Evolutionary conservation across 2,329 filamentous ascomycete genomes (phyloP), one percentile per base, ranked within the genome.

Genomic region (Aureobasidium melanogenum): DNA sequence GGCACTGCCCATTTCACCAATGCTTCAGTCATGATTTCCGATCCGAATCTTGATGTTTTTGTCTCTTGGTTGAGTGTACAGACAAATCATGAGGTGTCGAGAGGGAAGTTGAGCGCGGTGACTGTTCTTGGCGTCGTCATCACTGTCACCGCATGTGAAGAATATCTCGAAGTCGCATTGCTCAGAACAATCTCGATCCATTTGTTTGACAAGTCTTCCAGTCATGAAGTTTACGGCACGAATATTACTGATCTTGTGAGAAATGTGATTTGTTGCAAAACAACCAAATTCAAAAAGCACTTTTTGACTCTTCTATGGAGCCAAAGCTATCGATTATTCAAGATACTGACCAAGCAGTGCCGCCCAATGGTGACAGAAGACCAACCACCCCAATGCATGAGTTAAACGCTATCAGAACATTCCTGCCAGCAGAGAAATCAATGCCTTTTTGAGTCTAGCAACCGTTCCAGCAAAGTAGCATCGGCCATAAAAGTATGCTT

Each of bases 1-100:
- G 87, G 80, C 43, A 86, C 69, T 30, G 85, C 84, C 85, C 85
- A 87, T 14, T 65, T 58, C 26, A 69, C 64, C 26, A 73, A 60
- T 28, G 68, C 60, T 34, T 69, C 64, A 64, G 71, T 70, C 43
- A 44, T 54, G 22, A 17, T 34, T 30, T 34, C 9, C 22, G 15
- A 28, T 36, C 4, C 8, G 12, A 8, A 17, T 30, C 19, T 28
- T 10, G 30, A 38, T 2, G 12, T 3, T 19, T 10, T 38, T 48
- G 17, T 14, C 26, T 56, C n/a, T 12, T 28, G n/a, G 19, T 24
- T 34, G 38, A 17, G 22, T 12, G 24, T 28, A 6, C n/a, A 34
- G 44, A 44, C 26, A 44, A 15, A 17, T 43, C 36, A 32, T 41
- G 26, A 56, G 38, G 26, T 56, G 39, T 56, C n/a, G 39, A 56